These are phyloP conservation scores for Beauveria caledonica DNA, from an alignment of 2,329 filamentous ascomycete species.

Conservation along the genomic window DNA sequence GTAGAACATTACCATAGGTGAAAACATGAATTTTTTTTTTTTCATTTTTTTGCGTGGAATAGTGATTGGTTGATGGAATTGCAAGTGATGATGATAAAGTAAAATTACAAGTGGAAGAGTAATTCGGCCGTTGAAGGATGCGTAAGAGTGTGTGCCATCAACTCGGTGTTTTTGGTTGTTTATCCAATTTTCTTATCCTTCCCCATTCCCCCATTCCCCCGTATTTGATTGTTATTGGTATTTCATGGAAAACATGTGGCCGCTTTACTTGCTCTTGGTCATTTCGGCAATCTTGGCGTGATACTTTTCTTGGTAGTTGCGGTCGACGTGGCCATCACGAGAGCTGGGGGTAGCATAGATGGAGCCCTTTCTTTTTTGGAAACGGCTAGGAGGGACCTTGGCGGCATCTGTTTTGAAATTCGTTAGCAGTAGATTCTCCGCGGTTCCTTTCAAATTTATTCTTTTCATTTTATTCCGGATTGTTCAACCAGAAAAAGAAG, in stretches of 20 bases:
- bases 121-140: neutral
- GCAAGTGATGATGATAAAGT: neutral
- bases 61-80: neutral
- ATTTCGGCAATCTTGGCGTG: conserved; percentile 52
- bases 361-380: conserved; percentile 62
- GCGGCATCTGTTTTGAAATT: conserved; percentile 43
- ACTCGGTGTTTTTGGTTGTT: neutral
- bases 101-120: neutral
- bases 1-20: neutral
- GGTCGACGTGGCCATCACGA: conserved; percentile 56
- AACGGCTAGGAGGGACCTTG: conserved; percentile 58
- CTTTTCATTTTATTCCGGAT: no score
- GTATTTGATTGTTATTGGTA: no score
- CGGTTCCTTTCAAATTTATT: no score
- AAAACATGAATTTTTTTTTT: neutral
- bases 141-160: neutral
- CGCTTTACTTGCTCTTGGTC: conserved; percentile 30
- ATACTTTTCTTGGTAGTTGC: conserved; percentile 51
- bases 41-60: neutral
- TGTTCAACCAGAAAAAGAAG: no score
- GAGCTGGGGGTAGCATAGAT: conserved; percentile 59
- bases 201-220: no score
- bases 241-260: no score
- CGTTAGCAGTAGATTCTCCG: no score
- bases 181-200: neutral